Percentiles rank a stretch among this genome's conserved stretches.
Evolutionary conservation across 2,329 filamentous ascomycete species (phyloP).

Genomic region (Emergomyces africanus): DNA sequence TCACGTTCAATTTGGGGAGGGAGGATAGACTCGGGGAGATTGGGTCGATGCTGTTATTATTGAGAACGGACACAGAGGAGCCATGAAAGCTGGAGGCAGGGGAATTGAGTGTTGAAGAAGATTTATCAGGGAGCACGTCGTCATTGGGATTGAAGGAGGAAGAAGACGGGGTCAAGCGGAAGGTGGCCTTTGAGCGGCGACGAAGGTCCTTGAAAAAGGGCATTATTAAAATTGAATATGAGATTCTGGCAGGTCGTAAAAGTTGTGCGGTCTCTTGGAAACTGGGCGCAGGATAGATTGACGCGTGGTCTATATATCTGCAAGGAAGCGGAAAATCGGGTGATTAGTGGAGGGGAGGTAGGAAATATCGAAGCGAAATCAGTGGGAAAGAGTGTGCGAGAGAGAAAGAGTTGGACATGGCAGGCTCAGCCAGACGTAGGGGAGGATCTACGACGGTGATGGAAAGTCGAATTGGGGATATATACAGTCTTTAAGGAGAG

Average conservation of each 20-base stretch:
- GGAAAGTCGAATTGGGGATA: neutral
- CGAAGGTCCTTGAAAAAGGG: conserved; percentile 65
- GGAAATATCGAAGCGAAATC: neutral
- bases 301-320: neutral
- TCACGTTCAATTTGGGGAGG: conserved; percentile 39
- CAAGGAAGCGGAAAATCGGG: neutral
- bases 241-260: neutral
- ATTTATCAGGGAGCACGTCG: conserved; percentile 21
- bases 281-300: neutral
- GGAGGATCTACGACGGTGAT: neutral
- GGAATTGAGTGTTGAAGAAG: conserved; percentile 50
- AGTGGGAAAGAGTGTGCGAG: neutral
- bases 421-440: neutral
- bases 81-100: conserved; percentile 51
- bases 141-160: conserved; percentile 44
- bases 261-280: neutral
- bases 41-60: conserved; percentile 46
- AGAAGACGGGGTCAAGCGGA: conserved; percentile 32
- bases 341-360: neutral
- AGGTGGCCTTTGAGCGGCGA: conserved; percentile 62
- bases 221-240: conserved; percentile 21
- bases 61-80: conserved; percentile 46
- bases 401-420: neutral
- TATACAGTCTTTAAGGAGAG: neutral
- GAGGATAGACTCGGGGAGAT: conserved; percentile 49